Base-by-base conservation (phyloP, 306 rosid species). In the Quercus rubra region DNA sequence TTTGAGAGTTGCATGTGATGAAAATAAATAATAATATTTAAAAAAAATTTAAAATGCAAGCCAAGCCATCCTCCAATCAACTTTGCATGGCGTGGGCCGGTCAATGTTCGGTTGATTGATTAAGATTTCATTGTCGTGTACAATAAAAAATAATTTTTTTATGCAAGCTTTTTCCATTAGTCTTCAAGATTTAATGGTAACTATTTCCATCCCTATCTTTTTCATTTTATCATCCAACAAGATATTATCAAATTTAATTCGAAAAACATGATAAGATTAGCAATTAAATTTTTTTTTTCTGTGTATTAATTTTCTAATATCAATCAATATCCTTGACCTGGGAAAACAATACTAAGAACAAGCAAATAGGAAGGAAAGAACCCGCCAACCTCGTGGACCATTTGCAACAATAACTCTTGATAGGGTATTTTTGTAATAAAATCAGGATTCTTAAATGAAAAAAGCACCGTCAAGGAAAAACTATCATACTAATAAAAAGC, bases 381-480 rank as follows among this genome's bases (percentile, higher is more conserved):
- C 67, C 11, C 5, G 55, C 85, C 70, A 56, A 75, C 87, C 84
- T 85, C 54, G 49, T 25, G 31, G 68, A 79, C 57, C 18, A n/a
- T 61, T 38, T 54, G 84, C 80, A 77, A 70, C 10, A 5, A 14
- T 25, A 17, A 64, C 46, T 38, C 46, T 0, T 38, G 3, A 38
- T 38, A 8, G 11, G 11, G 46, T 8, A 38, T 38, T 38, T 38
- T 38, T 8, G 11, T 38, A 38, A 38, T 8, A 38, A 38, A 3
- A 2, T 38, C 11, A 38, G 1, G 11, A 38, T 2, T 38, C 11
- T 38, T 38, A 38, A 38, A 38, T 38, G 46, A 38, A 0, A 38
- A 0, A 8, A 38, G 11, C 46, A 38, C 11, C 1, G 3, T 8
- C 11, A 38, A 38, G 46, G 46, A 38, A 38, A 38, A 38, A 0